Percentiles rank a stretch among this genome's conserved stretches.
phyloP scores from a whole-genome alignment of 768 basidiomycete genomes.

The Kwoniella newhampshirensis region DNA sequence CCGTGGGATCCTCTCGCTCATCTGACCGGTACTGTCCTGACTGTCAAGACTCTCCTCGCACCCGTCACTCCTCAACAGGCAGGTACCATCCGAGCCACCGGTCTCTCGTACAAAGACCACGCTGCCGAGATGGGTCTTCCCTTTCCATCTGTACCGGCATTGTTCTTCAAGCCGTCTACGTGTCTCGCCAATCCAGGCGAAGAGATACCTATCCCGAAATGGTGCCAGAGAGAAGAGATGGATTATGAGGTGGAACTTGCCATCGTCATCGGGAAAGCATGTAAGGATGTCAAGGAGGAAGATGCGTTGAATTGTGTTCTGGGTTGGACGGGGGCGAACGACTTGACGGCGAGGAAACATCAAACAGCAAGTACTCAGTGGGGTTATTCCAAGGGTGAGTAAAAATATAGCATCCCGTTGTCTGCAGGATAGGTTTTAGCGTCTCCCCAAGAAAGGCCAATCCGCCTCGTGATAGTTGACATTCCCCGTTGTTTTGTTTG shows the following conservation, averaged over 20 bases:
- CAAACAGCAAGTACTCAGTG: conserved; percentile 27
- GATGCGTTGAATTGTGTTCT: conserved; percentile 84
- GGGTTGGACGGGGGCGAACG: conserved; percentile 56
- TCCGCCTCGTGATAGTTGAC: conserved; percentile 21
- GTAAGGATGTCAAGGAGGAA: conserved; percentile 71
- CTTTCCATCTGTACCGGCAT: conserved; percentile 26
- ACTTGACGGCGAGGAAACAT: conserved; percentile 28
- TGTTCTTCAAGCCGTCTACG: conserved; percentile 45
- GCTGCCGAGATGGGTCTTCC: conserved; percentile 30
- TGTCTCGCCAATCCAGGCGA: conserved; percentile 27
- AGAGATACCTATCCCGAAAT: conserved; percentile 15
- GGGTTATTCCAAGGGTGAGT: conserved; percentile 30
- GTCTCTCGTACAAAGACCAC: conserved; percentile 40
- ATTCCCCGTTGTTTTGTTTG: conserved; percentile 8
- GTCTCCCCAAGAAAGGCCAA: neutral
- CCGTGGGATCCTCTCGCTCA: conserved; percentile 4
- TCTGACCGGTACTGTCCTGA: conserved; percentile 3
- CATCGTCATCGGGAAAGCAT: conserved; percentile 74
- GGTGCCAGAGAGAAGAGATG: conserved; percentile 25
- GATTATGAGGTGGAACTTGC: conserved; percentile 47
- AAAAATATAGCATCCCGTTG: neutral
- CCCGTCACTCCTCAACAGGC: conserved; percentile 18
- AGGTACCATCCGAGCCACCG: conserved; percentile 34
- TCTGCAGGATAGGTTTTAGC: neutral
- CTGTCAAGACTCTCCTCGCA: conserved; percentile 11